These are phyloP conservation scores for Vigna trinervia DNA, from an alignment of 306 rosid genomes.

Conservation along the genomic window DNA sequence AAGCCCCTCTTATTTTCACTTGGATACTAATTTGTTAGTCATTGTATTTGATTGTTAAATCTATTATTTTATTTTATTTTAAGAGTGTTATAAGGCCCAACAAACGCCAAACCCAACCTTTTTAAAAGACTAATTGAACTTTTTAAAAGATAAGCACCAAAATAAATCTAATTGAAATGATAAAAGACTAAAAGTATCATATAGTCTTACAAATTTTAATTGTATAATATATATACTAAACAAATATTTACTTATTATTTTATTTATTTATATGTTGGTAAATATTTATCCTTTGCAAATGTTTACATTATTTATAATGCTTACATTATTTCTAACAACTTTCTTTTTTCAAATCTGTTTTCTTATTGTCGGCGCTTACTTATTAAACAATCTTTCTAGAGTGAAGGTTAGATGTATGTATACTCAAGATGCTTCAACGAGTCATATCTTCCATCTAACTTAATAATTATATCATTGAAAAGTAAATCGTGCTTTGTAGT, in stretches of 20 bases:
- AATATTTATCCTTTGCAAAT: neutral
- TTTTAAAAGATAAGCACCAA: no score
- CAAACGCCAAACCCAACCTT: no score
- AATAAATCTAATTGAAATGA: no score
- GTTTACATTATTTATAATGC: neutral
- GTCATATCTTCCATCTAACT: constrained; percentile 24
- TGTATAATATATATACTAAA: neutral
- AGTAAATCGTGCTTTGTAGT: constrained; percentile 16
- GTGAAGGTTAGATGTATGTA: neutral
- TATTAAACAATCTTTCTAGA: neutral
- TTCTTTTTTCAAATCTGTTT: neutral
- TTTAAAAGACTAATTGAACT: no score
- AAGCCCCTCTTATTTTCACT: neutral
- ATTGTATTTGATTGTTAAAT: neutral
- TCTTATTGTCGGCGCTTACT: neutral
- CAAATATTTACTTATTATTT: neutral
- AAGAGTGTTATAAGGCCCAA: neutral
- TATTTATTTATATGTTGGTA: neutral
- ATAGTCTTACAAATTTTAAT: neutral
- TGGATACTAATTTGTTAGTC: neutral
- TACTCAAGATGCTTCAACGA: constrained; percentile 8
- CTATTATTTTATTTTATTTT: neutral
- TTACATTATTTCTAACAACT: neutral
- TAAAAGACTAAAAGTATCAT: no score
- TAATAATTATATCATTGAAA: constrained; percentile 21